Conservation (phyloP, 345 rosid species). For the Moringa oleifera region DNA sequence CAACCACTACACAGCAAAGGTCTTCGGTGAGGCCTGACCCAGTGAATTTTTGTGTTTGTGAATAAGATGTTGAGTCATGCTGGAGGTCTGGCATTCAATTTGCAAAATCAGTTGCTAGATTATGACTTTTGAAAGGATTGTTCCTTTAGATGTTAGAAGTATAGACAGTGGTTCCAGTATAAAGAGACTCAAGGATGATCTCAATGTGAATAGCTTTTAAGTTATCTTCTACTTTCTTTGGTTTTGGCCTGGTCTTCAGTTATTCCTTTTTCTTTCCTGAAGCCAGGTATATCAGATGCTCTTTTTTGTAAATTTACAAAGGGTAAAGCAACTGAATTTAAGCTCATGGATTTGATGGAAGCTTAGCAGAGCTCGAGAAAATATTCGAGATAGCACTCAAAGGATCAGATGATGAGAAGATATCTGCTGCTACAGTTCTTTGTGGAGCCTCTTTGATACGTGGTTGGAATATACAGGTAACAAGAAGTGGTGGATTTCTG, state of each 20-base stretch:
- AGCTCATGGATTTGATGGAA: slow-evolving; percentile 95
- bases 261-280: slow-evolving; percentile 53
- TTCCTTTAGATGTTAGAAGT: slow-evolving; percentile 7
- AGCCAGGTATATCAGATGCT: slow-evolving; percentile 66
- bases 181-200: slow-evolving; percentile 9
- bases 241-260: slow-evolving; percentile 54
- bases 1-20: too few species aligned
- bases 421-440: slow-evolving; percentile 84
- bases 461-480: slow-evolving; percentile 98
- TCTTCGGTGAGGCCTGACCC: not conserved
- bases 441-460: slow-evolving; percentile 93
- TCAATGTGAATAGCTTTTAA: slow-evolving; percentile 5
- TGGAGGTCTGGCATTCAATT: not conserved
- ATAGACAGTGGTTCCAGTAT: slow-evolving; percentile 4
- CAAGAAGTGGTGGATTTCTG: slow-evolving; percentile 1
- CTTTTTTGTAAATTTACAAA: slow-evolving; percentile 63
- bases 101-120: not conserved
- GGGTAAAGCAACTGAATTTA: slow-evolving; percentile 82
- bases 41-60: not conserved
- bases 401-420: slow-evolving; percentile 85
- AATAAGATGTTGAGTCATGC: not conserved
- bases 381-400: slow-evolving; percentile 76
- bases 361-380: slow-evolving; percentile 95
- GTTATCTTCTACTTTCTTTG: slow-evolving; percentile 17
- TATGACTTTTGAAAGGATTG: not conserved